Evolutionary conservation across 495 filamentous ascomycete species (phyloP).

Genomic region (Apiosordaria backusii): DNA sequence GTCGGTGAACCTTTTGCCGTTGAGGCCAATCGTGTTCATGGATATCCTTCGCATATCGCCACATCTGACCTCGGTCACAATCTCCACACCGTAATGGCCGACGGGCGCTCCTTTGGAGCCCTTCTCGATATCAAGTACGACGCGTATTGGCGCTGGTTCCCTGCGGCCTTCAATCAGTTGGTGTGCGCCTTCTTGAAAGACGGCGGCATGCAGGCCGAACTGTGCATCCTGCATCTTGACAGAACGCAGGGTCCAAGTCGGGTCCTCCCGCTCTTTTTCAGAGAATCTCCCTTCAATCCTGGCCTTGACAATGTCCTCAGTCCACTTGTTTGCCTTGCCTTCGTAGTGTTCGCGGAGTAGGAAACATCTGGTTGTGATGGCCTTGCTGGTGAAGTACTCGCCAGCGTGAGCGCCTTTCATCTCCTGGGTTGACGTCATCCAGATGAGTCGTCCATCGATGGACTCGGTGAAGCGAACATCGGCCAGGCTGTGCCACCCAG

Average conservation of each 20-base stretch:
- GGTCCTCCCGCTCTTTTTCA: constrained; percentile 71
- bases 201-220: constrained; percentile 66
- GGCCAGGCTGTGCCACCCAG: constrained; percentile 65
- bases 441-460: constrained; percentile 65
- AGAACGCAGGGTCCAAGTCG: constrained; percentile 73
- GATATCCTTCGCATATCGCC: constrained; percentile 39
- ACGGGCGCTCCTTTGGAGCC: constrained; percentile 55
- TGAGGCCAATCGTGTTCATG: constrained; percentile 59
- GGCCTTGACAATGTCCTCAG: constrained; percentile 84
- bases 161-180: constrained; percentile 53
- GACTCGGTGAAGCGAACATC: constrained; percentile 75
- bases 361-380: constrained; percentile 55
- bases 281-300: constrained; percentile 79
- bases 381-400: constrained; percentile 47
- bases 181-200: constrained; percentile 66
- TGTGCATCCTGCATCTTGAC: constrained; percentile 56
- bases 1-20: constrained; percentile 63
- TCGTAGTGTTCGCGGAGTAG: constrained; percentile 73
- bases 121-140: constrained; percentile 59
- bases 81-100: constrained; percentile 66
- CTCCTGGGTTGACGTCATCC: constrained; percentile 60
- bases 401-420: constrained; percentile 49
- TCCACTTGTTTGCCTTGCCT: constrained; percentile 68
- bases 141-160: constrained; percentile 55
- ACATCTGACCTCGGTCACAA: constrained; percentile 53